Percentiles rank a stretch among this genome's conserved stretches.
phyloP scores from a whole-genome alignment of 345 rosid species.

The Gossypium herbaceum region DNA sequence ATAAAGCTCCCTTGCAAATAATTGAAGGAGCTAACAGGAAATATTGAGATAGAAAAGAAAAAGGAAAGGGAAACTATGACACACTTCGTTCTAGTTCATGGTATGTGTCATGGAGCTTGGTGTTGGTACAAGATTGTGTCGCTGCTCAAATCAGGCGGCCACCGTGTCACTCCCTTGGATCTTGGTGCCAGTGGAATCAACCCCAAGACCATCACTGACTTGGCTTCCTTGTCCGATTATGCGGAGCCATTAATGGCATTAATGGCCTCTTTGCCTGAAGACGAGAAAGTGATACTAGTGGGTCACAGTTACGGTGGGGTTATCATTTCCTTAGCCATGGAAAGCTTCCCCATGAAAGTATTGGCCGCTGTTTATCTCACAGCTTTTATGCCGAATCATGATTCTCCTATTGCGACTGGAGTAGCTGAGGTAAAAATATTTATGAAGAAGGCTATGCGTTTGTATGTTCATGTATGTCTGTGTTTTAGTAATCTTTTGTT shows the following conservation, averaged over 20 bases:
- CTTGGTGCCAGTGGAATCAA: constrained; percentile 48
- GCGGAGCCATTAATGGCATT: not conserved
- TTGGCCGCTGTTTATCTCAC: constrained; percentile 22
- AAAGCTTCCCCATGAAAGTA: constrained; percentile 29
- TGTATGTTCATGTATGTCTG: not conserved
- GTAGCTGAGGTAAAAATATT: constrained; percentile 22
- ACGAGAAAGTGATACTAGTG: constrained; percentile 21
- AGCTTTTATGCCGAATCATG: constrained; percentile 26
- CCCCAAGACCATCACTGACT: not conserved
- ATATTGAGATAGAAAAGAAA: not conserved
- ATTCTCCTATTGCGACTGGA: constrained; percentile 13
- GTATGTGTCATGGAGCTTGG: constrained; percentile 62
- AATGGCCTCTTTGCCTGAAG: not conserved
- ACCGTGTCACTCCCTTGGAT: constrained; percentile 41
- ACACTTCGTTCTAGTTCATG: constrained; percentile 51
- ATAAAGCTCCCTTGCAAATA: too few relatives aligned
- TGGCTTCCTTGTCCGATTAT: not conserved
- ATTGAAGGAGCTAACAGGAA: not conserved
- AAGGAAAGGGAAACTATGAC: not conserved
- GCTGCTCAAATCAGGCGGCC: constrained; percentile 41
- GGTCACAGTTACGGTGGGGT: constrained; percentile 37
- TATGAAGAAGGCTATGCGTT: not conserved
- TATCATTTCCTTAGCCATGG: constrained; percentile 29
- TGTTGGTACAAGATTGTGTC: constrained; percentile 63
- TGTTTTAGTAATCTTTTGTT: not conserved